Base-by-base conservation (phyloP, 495 filamentous ascomycete species). In the Trichoderma parareesei region DNA sequence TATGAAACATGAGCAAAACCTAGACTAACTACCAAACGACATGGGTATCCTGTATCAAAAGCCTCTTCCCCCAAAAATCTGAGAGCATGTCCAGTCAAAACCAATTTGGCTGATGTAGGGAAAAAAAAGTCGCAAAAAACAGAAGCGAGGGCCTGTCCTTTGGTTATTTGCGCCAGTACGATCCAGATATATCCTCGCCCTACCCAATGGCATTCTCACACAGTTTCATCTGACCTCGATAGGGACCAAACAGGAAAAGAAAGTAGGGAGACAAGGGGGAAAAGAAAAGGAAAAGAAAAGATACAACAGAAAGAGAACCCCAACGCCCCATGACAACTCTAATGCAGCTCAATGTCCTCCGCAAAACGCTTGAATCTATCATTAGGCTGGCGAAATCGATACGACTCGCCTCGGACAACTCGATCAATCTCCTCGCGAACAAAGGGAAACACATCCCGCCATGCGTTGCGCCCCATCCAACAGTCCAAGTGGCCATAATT, bases 401-500 rank as follows among this genome's bases (percentile, higher is more conserved):
- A 80, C 41, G 16, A 60, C 55, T 71, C 66, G 1, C 76, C 77
- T 8, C 80, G 69, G 8, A 74, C 72, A 11, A 84, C 80, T 40
- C 81, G 71, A 60, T 83, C 79, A 4, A 85, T 74, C 71, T 86
- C 82, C 65, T 80, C 78, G 64, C 78, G 67, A 4, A 88, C 80
- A 64, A 82, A 78, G 38, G 85, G 85, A 69, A 81, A 89, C 11
- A 89, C 81, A 71, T 88, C 87, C 70, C 77, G 83, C 73, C 78
- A 85, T 10, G 84, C 84, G 55, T 81, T 76, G 46, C 81, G 78
- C 1, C 87, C 86, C 79, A 89, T 85, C 82, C 86, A 88, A 61
- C 78, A 79, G 73, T 89, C 87, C 62, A 89, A 70, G 69, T 89
- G 87, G 35, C 87, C 87, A 65, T 88, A 86, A n/a, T 83, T 82